A percentile compares a stretch with the other conserved stretches of the same genome.
phyloP scores from a whole-genome alignment of 2,329 filamentous ascomycete genomes.

The Metarhizium humberi region DNA sequence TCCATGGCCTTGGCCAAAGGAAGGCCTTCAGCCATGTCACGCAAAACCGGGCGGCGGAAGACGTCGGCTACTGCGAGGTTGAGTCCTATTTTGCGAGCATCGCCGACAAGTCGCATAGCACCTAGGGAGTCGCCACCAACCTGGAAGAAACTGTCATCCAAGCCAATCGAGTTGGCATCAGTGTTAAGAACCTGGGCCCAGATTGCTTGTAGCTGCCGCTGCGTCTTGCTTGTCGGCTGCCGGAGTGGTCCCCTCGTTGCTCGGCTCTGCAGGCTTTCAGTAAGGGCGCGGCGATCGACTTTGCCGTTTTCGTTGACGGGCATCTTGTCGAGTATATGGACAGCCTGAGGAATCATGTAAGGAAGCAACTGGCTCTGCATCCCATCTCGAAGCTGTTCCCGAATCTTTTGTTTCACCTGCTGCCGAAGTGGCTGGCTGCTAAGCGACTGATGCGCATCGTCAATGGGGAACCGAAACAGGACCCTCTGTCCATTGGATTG shows the following conservation, averaged over 20 bases:
- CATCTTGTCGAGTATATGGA: conserved; percentile 7
- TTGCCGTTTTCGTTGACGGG: conserved; percentile 11
- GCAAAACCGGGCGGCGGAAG: not conserved
- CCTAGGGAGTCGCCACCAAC: not conserved
- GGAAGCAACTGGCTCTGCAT: conserved; percentile 7
- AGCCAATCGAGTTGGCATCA: not conserved
- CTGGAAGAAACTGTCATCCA: not conserved
- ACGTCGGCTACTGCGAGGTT: not conserved
- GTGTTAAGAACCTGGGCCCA: not conserved
- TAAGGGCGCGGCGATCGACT: conserved; percentile 9
- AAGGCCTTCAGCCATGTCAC: no score
- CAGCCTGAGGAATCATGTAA: conserved; percentile 5
- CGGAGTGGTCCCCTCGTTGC: no score
- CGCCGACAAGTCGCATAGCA: not conserved
- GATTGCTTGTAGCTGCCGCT: not conserved
- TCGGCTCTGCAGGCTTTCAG: not conserved
- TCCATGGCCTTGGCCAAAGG: no score
- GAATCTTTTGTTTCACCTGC: conserved; percentile 1
- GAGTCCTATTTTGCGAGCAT: no score
- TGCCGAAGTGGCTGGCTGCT: conserved; percentile 8
- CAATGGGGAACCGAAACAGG: conserved; percentile 9
- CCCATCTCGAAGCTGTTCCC: not conserved
- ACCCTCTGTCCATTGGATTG: conserved; percentile 5
- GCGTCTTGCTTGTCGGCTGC: not conserved
- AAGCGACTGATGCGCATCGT: conserved; percentile 1